A percentile compares a stretch with the other conserved stretches of the same genome.
Evolutionary conservation across 2,329 filamentous ascomycete species (phyloP).

Genomic region (Diplodia corticola): DNA sequence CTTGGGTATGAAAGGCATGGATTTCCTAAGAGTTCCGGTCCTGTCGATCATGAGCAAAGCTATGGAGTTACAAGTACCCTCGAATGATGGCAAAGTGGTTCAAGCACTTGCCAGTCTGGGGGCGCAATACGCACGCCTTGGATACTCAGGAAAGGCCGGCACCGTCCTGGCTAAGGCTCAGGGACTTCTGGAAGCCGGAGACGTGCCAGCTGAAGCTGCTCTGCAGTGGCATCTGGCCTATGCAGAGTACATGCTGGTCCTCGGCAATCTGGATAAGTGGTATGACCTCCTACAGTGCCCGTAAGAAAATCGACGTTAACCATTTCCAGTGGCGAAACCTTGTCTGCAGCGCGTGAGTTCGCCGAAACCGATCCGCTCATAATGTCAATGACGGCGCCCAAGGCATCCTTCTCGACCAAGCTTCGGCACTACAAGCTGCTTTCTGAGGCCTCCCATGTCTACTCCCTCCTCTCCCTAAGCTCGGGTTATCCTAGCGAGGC

Average conservation of each 20-base stretch:
- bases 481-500: constrained; percentile 49
- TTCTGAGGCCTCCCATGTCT: constrained; percentile 63
- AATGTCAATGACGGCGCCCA: constrained; percentile 34
- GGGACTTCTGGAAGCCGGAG: constrained; percentile 42
- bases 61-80: constrained; percentile 46
- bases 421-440: constrained; percentile 52
- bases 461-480: constrained; percentile 66
- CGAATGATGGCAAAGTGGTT: constrained; percentile 43
- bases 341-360: constrained; percentile 34
- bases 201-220: constrained; percentile 47
- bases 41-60: constrained; percentile 52
- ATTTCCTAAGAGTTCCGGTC: constrained; percentile 50
- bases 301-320: constrained; percentile 24
- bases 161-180: constrained; percentile 61
- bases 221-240: constrained; percentile 68
- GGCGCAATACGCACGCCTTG: constrained; percentile 59
- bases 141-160: constrained; percentile 61
- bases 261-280: constrained; percentile 65
- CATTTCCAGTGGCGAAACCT: constrained; percentile 30
- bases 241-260: constrained; percentile 71
- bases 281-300: constrained; percentile 27
- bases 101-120: constrained; percentile 50
- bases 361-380: constrained; percentile 34
- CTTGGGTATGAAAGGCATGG: constrained; percentile 58
- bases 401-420: constrained; percentile 37